These are phyloP conservation scores for Penicillium nucicola DNA, from an alignment of 495 filamentous ascomycete genomes.

Conservation along the genomic window DNA sequence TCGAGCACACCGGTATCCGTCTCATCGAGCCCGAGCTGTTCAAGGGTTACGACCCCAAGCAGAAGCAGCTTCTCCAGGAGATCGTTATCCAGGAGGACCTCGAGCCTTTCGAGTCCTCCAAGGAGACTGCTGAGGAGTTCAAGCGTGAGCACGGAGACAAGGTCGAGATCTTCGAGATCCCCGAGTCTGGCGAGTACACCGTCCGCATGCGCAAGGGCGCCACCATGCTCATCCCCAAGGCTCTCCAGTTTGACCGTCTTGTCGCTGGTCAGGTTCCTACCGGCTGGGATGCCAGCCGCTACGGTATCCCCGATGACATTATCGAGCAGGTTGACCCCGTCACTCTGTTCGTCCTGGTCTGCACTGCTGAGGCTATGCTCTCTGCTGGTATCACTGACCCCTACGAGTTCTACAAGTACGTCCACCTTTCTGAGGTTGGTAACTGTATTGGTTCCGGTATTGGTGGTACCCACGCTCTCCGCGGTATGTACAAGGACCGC, in stretches of 20 bases:
- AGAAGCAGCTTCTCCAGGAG: slow-evolving; percentile 97
- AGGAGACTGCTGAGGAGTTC: slow-evolving; percentile 97
- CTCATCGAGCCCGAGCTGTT: slow-evolving; percentile 97
- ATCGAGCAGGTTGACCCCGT: slow-evolving; percentile 96
- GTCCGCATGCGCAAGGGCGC: slow-evolving; percentile 94
- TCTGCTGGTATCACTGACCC: slow-evolving; percentile 97
- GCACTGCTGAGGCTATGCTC: slow-evolving; percentile 85
- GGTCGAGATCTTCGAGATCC: slow-evolving; percentile 93
- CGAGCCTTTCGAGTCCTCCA: slow-evolving; percentile 94
- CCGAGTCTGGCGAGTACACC: slow-evolving; percentile 91
- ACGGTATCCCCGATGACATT: slow-evolving; percentile 96
- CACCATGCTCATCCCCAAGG: slow-evolving; percentile 91
- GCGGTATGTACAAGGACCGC: slow-evolving; percentile 98
- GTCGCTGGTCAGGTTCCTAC: slow-evolving; percentile 96
- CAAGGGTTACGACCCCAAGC: slow-evolving; percentile 94
- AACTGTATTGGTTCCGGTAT: slow-evolving; percentile 98
- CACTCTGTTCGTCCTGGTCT: slow-evolving; percentile 90
- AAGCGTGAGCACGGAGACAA: slow-evolving; percentile 95
- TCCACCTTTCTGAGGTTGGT: slow-evolving; percentile 95
- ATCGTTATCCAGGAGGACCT: slow-evolving; percentile 95
- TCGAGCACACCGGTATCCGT: slow-evolving; percentile 96
- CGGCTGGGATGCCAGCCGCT: slow-evolving; percentile 92
- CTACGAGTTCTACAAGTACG: slow-evolving; percentile 99
- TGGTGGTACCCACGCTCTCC: slow-evolving; percentile 85
- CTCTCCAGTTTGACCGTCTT: slow-evolving; percentile 91